phyloP scores from a whole-genome alignment of 495 filamentous ascomycete genomes.

The Aspergillus bridgeri region DNA sequence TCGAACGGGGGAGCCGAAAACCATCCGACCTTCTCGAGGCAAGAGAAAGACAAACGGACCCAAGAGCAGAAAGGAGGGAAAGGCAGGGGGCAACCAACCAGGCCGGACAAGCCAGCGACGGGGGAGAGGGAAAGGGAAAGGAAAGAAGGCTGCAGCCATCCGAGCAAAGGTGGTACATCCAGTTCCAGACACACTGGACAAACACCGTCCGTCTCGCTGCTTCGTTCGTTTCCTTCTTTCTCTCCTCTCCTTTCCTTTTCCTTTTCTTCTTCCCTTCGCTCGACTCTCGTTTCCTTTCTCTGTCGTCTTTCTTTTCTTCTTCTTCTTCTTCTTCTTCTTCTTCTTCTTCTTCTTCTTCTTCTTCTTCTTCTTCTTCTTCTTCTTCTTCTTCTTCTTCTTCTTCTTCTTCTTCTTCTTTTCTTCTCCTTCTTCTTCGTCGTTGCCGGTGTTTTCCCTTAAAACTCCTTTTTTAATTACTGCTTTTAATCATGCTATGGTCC shows the following conservation, averaged over 20 bases:
- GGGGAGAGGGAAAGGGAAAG: slow-evolving; percentile 1
- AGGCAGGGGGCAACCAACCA: not conserved
- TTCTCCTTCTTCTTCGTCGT: too few species aligned
- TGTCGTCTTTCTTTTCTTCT: not conserved
- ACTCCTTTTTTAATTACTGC: slow-evolving; percentile 1
- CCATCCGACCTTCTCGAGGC: too few species aligned
- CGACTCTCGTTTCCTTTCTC: slow-evolving; percentile 2
- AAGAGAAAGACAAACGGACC: not conserved
- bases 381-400: not conserved
- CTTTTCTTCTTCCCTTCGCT: not conserved
- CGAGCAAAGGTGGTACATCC: slow-evolving; percentile 24
- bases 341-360: not conserved
- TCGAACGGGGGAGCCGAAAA: too few species aligned
- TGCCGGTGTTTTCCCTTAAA: slow-evolving; percentile 7
- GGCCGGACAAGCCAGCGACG: not conserved
- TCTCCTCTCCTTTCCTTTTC: slow-evolving; percentile 6
- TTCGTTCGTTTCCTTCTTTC: slow-evolving; percentile 5
- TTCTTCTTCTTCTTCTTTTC: slow-evolving; percentile 5
- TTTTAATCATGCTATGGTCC: not conserved
- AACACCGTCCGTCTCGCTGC: slow-evolving; percentile 25
- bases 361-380: slow-evolving; percentile 3
- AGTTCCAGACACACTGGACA: slow-evolving; percentile 22
- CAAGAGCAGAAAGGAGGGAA: not conserved
- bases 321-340: not conserved
- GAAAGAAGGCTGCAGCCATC: slow-evolving; percentile 23